Conservation (phyloP, 352 stramenopile genomes). For the Phytophthora chlamydospora region DNA sequence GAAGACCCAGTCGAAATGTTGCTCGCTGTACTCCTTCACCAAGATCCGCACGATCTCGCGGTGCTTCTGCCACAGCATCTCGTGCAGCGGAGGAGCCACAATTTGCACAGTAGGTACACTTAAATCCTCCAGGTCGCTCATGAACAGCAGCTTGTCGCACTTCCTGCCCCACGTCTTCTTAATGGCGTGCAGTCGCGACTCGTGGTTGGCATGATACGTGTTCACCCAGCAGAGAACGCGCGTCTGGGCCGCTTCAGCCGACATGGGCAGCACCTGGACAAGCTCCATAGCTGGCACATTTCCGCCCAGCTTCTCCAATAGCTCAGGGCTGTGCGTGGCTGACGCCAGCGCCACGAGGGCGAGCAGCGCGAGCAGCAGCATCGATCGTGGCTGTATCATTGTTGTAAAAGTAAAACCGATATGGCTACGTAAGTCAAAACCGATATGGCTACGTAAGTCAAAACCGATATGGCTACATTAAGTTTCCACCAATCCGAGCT, state of each 20-base stretch:
- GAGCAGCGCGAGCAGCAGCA: conserved; percentile 17
- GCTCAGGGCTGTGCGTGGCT: background rate
- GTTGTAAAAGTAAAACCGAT: background rate
- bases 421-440: background rate
- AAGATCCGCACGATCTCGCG: conserved; percentile 81
- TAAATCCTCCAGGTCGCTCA: conserved; percentile 80
- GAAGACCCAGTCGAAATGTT: conserved; percentile 87
- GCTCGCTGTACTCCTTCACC: conserved; percentile 60
- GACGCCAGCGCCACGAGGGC: background rate
- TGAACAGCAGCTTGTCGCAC: conserved; percentile 90
- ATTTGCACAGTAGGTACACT: conserved; percentile 70
- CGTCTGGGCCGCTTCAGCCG: conserved; percentile 42
- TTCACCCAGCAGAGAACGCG: conserved; percentile 88
- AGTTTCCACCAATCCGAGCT: conserved; percentile 16
- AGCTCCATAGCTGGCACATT: conserved; percentile 80
- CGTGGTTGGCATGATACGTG: conserved; percentile 84
- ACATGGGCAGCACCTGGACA: conserved; percentile 64
- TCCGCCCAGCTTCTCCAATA: conserved; percentile 50
- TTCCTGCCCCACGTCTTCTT: conserved; percentile 79
- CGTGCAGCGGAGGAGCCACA: conserved; percentile 64
- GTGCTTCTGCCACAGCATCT: conserved; percentile 88
- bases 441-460: too few species aligned
- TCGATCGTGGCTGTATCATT: conserved; percentile 5
- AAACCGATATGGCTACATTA: too few species aligned
- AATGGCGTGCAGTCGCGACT: conserved; percentile 61